These are phyloP conservation scores for Cercospora zeina DNA, from an alignment of 2,329 filamentous ascomycete species.

Conservation along the genomic window DNA sequence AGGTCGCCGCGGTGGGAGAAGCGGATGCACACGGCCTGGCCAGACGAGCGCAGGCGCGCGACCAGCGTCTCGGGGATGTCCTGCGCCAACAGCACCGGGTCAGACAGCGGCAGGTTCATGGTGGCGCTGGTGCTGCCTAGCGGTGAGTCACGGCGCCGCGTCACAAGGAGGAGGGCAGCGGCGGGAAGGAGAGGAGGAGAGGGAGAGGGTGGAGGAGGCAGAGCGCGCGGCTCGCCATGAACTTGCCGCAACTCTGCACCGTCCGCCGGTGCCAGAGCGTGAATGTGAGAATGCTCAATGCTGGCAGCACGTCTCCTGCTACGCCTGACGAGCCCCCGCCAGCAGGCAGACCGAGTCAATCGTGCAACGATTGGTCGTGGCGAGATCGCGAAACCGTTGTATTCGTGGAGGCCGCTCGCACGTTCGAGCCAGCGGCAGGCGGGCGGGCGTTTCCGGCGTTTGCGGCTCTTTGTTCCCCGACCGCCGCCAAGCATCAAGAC, in stretches of 20 bases:
- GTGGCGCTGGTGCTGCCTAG: constrained; percentile 20
- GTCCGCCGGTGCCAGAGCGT: not conserved
- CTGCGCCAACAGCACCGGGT: constrained; percentile 69
- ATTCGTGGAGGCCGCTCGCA: not conserved
- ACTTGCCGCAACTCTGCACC: constrained; percentile 4
- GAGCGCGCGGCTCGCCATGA: not conserved
- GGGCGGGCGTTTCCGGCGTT: not conserved
- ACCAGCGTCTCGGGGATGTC: constrained; percentile 91
- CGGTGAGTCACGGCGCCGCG: constrained; percentile 15
- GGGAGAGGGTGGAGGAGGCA: not conserved
- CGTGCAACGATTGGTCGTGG: constrained; percentile 8
- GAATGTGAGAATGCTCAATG: not conserved
- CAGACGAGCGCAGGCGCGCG: constrained; percentile 72
- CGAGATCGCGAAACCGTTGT: not conserved
- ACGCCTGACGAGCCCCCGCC: not conserved
- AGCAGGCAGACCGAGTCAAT: constrained; percentile 2
- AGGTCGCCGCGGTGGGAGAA: constrained; percentile 96
- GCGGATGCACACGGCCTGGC: constrained; percentile 67
- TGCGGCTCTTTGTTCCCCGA: constrained; percentile 8
- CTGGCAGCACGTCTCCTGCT: not conserved
- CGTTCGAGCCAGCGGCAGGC: too few relatives aligned
- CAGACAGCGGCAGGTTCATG: constrained; percentile 72
- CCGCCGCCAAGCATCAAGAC: constrained; percentile 3
- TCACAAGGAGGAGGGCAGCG: not conserved
- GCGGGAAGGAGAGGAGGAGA: not conserved